These are phyloP conservation scores for Pythium angustatum DNA, from an alignment of 352 stramenopile genomes.

Conservation along the genomic window DNA sequence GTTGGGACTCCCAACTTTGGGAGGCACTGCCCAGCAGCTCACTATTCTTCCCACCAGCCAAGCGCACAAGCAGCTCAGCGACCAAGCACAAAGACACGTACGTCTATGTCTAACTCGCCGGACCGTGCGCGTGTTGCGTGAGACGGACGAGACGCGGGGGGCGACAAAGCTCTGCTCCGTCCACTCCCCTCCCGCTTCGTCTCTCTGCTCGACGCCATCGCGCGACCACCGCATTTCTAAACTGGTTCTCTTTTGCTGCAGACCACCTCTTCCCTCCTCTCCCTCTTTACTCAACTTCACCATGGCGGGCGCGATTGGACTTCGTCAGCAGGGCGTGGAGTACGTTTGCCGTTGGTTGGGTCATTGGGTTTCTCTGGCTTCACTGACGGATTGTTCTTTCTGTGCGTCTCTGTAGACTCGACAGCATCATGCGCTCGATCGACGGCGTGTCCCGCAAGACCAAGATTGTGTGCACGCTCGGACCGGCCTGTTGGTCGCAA, in stretches of 20 bases:
- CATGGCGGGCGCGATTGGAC: constrained; percentile 53
- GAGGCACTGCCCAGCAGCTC: background rate
- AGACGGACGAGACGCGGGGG: too few species aligned
- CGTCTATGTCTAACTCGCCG: too few species aligned
- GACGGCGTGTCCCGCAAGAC: constrained; percentile 75
- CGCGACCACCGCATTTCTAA: constrained; percentile 2
- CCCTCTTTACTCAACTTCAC: constrained; percentile 6
- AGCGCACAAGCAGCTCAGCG: constrained; percentile 13
- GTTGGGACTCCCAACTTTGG: background rate
- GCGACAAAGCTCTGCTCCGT: too few species aligned
- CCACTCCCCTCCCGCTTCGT: too few species aligned
- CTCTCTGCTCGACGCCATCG: background rate
- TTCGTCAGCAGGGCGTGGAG: constrained; percentile 45
- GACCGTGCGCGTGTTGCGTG: too few species aligned
- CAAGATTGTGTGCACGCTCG: constrained; percentile 92
- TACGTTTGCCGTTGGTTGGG: constrained; percentile 23
- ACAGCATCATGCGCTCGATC: constrained; percentile 53
- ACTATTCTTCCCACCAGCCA: constrained; percentile 22
- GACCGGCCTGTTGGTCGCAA: constrained; percentile 92
- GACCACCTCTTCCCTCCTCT: background rate
- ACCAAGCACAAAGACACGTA: constrained; percentile 16
- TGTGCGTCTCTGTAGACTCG: constrained; percentile 33
- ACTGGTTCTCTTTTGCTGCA: constrained; percentile 8
- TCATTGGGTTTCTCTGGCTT: background rate
- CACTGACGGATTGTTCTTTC: background rate